phyloP scores from a whole-genome alignment of 805 yeast species.

The Candida berthetii region DNA sequence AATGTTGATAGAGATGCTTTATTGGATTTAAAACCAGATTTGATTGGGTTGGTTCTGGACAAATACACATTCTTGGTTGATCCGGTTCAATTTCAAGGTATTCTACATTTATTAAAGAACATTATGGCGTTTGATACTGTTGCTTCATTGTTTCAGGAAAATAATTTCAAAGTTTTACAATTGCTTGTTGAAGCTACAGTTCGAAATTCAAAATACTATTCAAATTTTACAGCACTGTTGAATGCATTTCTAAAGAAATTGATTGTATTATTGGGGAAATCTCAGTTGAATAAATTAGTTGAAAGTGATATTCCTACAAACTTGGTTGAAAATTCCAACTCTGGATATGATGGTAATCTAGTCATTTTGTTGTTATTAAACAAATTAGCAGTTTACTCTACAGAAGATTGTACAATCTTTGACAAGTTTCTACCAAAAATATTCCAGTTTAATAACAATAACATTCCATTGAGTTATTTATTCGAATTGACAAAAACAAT shows the following conservation, averaged over 20 bases:
- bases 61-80: conserved; percentile 16
- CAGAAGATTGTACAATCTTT: background rate
- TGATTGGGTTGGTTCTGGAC: conserved; percentile 6
- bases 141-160: conserved; percentile 7
- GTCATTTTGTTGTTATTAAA: conserved; percentile 11
- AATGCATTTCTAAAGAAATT: conserved; percentile 14
- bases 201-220: conserved; percentile 15
- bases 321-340: conserved; percentile 3
- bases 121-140: conserved; percentile 9
- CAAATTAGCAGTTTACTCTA: conserved; percentile 14
- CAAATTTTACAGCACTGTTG: conserved; percentile 13
- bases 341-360: conserved; percentile 8
- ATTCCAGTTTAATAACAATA: conserved; percentile 7
- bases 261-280: conserved; percentile 9
- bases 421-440: conserved; percentile 6
- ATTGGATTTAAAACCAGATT: conserved; percentile 6
- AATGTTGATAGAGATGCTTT: conserved; percentile 8
- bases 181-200: conserved; percentile 15
- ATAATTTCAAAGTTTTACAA: conserved; percentile 3
- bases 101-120: conserved; percentile 15
- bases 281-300: conserved; percentile 3
- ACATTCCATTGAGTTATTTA: conserved; percentile 11
- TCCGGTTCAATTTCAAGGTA: conserved; percentile 20
- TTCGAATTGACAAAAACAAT: conserved; percentile 21
- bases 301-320: conserved; percentile 4